Base-by-base conservation (phyloP, 208 protist genomes). In the Acanthamoeba sp. region DNA sequence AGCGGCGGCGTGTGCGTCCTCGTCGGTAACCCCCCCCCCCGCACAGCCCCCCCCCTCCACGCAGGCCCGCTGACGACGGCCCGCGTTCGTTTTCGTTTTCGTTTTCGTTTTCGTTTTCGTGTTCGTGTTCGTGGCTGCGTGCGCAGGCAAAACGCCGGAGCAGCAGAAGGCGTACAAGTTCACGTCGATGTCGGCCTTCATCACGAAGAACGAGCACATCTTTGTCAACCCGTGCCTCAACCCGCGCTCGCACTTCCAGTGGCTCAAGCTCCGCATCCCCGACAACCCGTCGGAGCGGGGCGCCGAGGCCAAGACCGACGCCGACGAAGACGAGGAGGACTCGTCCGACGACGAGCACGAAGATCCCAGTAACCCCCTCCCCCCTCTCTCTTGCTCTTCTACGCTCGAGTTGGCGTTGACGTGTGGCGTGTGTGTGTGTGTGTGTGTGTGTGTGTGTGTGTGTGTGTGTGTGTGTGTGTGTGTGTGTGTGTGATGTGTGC, bases 121-220 rank as follows among this genome's bases (percentile, higher is more conserved):
- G 52, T 27, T 12, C 4, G 45, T 12, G 45, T 50, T 12, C 18
- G 52, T 59, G 14, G 52, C n/a, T 73, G 64, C 32, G n/a, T 38
- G n/a, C 38, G 12, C 64, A 73, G 64, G 64, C 20, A 73, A 73
- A 18, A 73, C 64, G 34, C 42, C 42, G 34, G 76, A 45, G n/a
- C 76, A 85, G 27, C 76, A 85, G 34, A 45, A 85, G 45, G 27
- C 76, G 24, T 85, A 85, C 76, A 85, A 85, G 34, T 85, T 85
- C 45, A 85, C 76, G 36, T 85, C 76, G 27, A 85, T 85, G 76
- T 55, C 36, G 42, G 76, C 76, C 0, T 85, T 85, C 76, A 85
- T 85, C 34, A 45, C 36, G 22, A 85, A 85, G 42, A 85, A 85
- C 76, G 76, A 85, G 55, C 76, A 85, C 76, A 85, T 85, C 36